These are phyloP conservation scores for Skeletonema marinoi DNA, from an alignment of 108 stramenopile species.

Conservation along the genomic window DNA sequence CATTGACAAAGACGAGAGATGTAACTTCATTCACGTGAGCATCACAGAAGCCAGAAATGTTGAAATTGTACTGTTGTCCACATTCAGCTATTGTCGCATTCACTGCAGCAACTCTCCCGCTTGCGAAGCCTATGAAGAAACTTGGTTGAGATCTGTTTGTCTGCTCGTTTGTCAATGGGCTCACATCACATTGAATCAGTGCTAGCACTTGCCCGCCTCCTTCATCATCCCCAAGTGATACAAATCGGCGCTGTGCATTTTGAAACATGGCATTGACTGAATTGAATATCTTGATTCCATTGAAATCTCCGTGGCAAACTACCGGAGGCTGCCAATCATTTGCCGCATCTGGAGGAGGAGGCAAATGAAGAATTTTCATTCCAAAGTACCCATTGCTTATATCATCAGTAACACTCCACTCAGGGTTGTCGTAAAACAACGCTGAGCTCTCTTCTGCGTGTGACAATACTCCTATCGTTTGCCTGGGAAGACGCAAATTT, in stretches of 20 bases:
- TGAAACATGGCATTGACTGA: constrained; percentile 10
- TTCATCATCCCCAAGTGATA: constrained; percentile 18
- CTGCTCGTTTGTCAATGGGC: background rate
- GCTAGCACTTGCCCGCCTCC: constrained; percentile 39
- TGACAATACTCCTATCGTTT: constrained; percentile 25
- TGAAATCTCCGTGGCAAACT: constrained; percentile 33
- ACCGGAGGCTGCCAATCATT: constrained; percentile 35
- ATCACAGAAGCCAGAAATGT: constrained; percentile 11
- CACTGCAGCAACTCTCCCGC: constrained; percentile 36
- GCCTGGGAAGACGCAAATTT: constrained; percentile 2
- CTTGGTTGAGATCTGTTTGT: constrained; percentile 9
- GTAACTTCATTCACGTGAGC: constrained; percentile 39
- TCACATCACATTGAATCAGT: constrained; percentile 32
- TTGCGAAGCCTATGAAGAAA: constrained; percentile 40
- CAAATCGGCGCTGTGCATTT: background rate
- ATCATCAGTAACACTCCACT: background rate
- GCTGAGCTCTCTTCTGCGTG: constrained; percentile 27
- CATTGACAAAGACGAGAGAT: constrained; percentile 19
- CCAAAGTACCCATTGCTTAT: constrained; percentile 44
- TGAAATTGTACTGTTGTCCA: constrained; percentile 13
- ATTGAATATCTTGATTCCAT: constrained; percentile 28
- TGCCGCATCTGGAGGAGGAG: constrained; percentile 32
- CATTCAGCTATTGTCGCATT: constrained; percentile 17
- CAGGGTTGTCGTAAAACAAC: constrained; percentile 44
- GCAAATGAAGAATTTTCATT: constrained; percentile 23